phyloP scores from a whole-genome alignment of 352 stramenopile genomes.

The Phytophthora pseudosyringae region DNA sequence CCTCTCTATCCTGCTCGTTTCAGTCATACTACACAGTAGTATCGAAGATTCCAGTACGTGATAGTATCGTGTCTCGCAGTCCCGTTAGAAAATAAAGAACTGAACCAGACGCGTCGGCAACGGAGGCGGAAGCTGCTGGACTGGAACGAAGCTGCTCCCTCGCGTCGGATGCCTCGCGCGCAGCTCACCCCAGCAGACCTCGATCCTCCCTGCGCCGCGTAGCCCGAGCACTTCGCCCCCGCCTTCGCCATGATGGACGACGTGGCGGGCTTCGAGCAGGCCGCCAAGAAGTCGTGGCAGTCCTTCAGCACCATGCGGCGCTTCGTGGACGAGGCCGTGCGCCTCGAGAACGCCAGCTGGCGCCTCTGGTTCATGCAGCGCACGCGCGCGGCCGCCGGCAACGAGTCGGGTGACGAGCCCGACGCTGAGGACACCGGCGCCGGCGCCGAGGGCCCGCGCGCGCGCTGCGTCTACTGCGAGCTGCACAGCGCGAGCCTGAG shows the following conservation, averaged over 20 bases:
- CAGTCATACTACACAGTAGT: background rate
- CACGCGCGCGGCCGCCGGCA: slow-evolving; percentile 9
- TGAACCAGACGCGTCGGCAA: slow-evolving; percentile 33
- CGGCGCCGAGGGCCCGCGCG: slow-evolving; percentile 9
- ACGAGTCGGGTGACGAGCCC: slow-evolving; percentile 22
- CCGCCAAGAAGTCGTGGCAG: slow-evolving; percentile 87
- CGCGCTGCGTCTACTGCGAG: slow-evolving; percentile 82
- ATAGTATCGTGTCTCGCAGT: slow-evolving; percentile 3
- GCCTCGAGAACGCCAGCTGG: slow-evolving; percentile 87
- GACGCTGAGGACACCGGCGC: slow-evolving; percentile 33
- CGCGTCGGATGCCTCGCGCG: slow-evolving; percentile 22
- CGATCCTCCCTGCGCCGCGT: slow-evolving; percentile 16
- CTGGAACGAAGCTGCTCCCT: slow-evolving; percentile 6
- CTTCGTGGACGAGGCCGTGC: slow-evolving; percentile 82
- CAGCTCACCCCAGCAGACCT: slow-evolving; percentile 23
- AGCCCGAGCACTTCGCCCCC: background rate
- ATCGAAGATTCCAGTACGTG: background rate
- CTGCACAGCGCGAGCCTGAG: slow-evolving; percentile 69
- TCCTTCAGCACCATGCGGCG: slow-evolving; percentile 89
- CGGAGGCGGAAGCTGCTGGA: slow-evolving; percentile 4
- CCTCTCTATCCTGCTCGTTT: slow-evolving; percentile 1
- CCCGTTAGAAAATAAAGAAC: slow-evolving; percentile 25
- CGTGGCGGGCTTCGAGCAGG: slow-evolving; percentile 63
- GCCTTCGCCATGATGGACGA: slow-evolving; percentile 43
- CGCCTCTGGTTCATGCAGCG: slow-evolving; percentile 82